Percentiles rank a stretch among this genome's conserved stretches.
These are phyloP conservation scores for Colletotrichum shisoi DNA, from an alignment of 2,329 filamentous ascomycete genomes.

Conservation along the genomic window DNA sequence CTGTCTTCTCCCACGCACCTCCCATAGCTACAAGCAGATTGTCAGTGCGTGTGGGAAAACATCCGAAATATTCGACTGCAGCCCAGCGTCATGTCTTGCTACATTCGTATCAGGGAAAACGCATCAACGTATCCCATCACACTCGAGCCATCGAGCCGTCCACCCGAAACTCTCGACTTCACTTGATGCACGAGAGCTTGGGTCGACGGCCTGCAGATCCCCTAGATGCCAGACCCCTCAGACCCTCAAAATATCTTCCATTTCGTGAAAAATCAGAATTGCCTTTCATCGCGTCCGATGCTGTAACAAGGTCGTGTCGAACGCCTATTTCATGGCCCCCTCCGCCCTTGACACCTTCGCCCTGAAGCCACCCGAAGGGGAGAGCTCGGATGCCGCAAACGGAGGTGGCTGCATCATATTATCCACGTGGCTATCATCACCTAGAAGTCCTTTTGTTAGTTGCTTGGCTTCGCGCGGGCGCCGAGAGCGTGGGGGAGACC, in stretches of 20 bases:
- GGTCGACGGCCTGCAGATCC: neutral
- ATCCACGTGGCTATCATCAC: slow-evolving; percentile 99
- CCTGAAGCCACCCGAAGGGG: slow-evolving; percentile 86
- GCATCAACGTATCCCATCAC: slow-evolving; percentile 16
- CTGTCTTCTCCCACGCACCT: neutral
- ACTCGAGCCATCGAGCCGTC: neutral
- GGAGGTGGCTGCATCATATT: slow-evolving; percentile 80
- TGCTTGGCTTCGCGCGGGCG: slow-evolving; percentile 3
- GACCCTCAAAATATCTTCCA: slow-evolving; percentile 34
- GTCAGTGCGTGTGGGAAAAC: neutral
- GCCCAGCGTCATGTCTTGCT: slow-evolving; percentile 3
- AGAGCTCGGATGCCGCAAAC: slow-evolving; percentile 78
- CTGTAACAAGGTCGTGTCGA: slow-evolving; percentile 99
- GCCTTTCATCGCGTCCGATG: slow-evolving; percentile 94
- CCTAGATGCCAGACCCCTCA: neutral
- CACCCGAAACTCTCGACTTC: slow-evolving; percentile 1
- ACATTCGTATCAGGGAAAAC: slow-evolving; percentile 6
- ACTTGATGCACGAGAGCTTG: slow-evolving; percentile 22
- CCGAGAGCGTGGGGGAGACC: slow-evolving; percentile 43
- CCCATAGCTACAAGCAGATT: neutral
- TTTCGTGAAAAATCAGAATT: slow-evolving; percentile 80
- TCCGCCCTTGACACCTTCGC: slow-evolving; percentile 73
- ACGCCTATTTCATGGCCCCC: slow-evolving; percentile 94
- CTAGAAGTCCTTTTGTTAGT: slow-evolving; percentile 57
- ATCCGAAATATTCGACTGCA: slow-evolving; percentile 9